Evolutionary conservation across 1,284 basidiomycete species (phyloP).

Genomic region (Lentinus polychrous): DNA sequence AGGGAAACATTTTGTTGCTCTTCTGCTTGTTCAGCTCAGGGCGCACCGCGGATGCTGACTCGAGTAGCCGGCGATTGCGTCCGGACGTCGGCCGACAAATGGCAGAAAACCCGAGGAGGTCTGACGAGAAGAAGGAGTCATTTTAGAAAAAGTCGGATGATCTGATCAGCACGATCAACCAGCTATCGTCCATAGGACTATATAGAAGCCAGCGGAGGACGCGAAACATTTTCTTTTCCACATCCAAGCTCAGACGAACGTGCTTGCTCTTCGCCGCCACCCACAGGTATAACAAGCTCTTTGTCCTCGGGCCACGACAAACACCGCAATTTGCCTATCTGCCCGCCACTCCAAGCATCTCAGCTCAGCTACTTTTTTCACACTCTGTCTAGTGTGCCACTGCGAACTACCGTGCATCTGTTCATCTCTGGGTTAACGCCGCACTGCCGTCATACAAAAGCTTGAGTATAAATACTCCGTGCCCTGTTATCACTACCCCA

Average conservation of each 20-base stretch:
- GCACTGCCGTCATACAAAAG: conserved; percentile 3
- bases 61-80: too few species aligned
- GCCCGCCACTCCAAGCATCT: background rate
- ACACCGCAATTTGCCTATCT: background rate
- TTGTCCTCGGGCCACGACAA: background rate
- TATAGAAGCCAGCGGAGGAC: too few species aligned
- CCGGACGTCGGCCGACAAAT: background rate
- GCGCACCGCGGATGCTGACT: too few species aligned
- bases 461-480: background rate
- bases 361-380: background rate
- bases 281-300: background rate
- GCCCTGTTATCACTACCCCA: background rate
- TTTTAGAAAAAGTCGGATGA: background rate
- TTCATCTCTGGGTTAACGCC: background rate
- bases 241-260: background rate
- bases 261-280: background rate
- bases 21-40: too few species aligned
- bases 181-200: too few species aligned
- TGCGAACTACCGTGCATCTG: background rate
- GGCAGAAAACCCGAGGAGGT: background rate
- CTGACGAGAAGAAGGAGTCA: background rate
- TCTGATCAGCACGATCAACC: background rate
- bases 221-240: background rate
- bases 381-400: background rate
- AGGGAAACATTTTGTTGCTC: too few species aligned